phyloP scores from a whole-genome alignment of 2,329 filamentous ascomycete species.

The Trichoderma arundinaceum region DNA sequence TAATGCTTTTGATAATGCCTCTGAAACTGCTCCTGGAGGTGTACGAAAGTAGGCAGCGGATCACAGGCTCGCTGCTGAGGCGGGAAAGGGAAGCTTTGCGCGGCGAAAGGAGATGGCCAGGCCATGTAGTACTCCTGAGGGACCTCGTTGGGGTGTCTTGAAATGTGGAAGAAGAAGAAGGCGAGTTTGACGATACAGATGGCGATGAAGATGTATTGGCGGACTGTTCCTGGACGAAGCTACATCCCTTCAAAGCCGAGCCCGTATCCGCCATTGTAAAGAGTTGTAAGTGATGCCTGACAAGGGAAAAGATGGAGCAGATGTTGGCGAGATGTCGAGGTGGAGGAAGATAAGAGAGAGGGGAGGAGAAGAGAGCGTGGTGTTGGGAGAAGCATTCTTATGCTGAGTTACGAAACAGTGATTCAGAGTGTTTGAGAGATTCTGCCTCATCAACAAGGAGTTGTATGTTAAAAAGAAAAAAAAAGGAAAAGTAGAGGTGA shows the following conservation, averaged over 20 bases:
- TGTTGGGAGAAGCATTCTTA: slow-evolving; percentile 3
- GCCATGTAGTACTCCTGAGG: slow-evolving; percentile 18
- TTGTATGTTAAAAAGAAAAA: background rate
- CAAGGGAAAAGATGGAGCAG: background rate
- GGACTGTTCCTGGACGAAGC: background rate
- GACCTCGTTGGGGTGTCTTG: background rate
- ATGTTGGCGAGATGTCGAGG: background rate
- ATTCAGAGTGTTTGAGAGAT: slow-evolving; percentile 20
- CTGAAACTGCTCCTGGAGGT: background rate
- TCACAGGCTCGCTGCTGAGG: background rate
- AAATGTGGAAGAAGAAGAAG: background rate
- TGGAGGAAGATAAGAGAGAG: background rate
- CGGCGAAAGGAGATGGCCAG: background rate
- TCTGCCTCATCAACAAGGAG: background rate
- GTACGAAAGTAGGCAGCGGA: background rate
- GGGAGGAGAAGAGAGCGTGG: background rate
- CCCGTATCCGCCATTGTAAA: background rate
- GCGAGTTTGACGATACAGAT: background rate
- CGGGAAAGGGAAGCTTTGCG: background rate
- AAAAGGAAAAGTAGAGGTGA: background rate
- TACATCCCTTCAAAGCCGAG: background rate
- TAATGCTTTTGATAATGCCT: background rate
- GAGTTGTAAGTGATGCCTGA: background rate
- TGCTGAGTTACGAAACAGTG: slow-evolving; percentile 13
- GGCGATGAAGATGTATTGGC: background rate